Evolutionary conservation across 805 yeast species (phyloP), one percentile per base, ranked within the genome.

Genomic region (Kuraishia hungarica): DNA sequence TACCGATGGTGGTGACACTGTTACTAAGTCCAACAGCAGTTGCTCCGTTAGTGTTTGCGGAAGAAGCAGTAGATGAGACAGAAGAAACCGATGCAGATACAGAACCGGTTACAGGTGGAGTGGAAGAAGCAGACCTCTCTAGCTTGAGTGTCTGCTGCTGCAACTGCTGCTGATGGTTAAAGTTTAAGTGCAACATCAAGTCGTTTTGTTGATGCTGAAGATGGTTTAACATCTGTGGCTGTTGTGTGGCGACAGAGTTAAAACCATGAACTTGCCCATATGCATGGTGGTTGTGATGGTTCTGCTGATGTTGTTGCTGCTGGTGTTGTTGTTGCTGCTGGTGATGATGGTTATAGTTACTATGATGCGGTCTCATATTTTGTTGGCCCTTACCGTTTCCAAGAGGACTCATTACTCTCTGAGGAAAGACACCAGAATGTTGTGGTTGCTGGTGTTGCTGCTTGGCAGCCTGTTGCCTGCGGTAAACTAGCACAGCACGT

Each of bases 241-340:
- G 43, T 3, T 48, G 26, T n/a, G 51, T n/a, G 17, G 26, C 51
- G 29, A 24, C 35, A 28, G 29, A 22, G 19, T 24, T 24, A 28
- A 19, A 24, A 22, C 29, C 51, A 48, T 48, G 35, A 48, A n/a
- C 29, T 48, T 20, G 29, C 24, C 51, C 35, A 24, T 48, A 19
- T 17, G 26, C 51, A 19, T 48, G 28, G 17, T 28, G 23, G 35
- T 21, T 28, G 15, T 48, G 35, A 22, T 48, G 20, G 29, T 48
- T 48, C 29, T 48, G 51, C 51, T 48, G 51, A n/a, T 48, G 50
- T 8, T 48, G 50, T 24, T n/a, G n/a, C n/a, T n/a, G n/a, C n/a
- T n/a, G n/a, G n/a, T n/a, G n/a, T n/a, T 22, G 22, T 10, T 48
- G 26, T 8, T 24, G 29, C 8, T 24, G 28, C 8, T 48, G 51